Conservation (phyloP, 2,329 filamentous ascomycete species). For the Aureobasidium melanogenum region DNA sequence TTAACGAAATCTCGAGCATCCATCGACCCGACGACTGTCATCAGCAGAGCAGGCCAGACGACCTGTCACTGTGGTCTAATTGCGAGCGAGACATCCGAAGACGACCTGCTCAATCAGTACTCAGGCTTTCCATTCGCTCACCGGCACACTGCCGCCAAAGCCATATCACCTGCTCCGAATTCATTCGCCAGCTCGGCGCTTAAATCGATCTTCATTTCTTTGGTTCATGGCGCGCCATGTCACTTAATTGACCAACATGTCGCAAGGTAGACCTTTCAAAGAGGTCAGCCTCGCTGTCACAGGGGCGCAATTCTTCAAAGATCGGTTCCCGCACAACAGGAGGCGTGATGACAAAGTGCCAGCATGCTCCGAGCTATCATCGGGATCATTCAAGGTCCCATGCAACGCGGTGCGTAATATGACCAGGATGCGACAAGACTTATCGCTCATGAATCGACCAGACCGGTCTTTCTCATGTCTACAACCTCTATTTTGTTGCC, state of each 20-base stretch:
- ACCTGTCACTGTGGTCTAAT: neutral
- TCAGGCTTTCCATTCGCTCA: neutral
- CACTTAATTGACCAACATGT: slow-evolving; percentile 1
- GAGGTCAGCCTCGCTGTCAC: slow-evolving; percentile 4
- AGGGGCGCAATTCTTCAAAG: slow-evolving; percentile 11
- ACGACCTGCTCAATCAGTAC: neutral
- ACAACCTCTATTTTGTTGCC: slow-evolving; percentile 43
- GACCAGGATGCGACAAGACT: neutral
- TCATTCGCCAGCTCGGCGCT: slow-evolving; percentile 1
- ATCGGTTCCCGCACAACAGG: slow-evolving; percentile 20
- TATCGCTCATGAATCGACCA: slow-evolving; percentile 14
- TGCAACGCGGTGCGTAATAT: slow-evolving; percentile 30
- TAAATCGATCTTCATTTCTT: neutral
- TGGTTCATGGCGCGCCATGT: neutral
- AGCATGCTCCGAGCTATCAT: slow-evolving; percentile 15
- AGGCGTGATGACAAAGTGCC: neutral
- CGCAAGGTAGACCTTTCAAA: neutral
- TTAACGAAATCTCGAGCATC: neutral
- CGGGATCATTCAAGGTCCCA: neutral
- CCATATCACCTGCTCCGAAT: neutral
- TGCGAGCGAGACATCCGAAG: neutral
- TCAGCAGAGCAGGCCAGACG: neutral
- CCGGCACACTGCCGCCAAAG: neutral
- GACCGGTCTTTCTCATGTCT: slow-evolving; percentile 37
- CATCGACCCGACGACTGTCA: neutral